A percentile compares a stretch with the other conserved stretches of the same genome.
These are phyloP conservation scores for Colletotrichum chrysophilum DNA, from an alignment of 2,329 filamentous ascomycete species.

Conservation along the genomic window DNA sequence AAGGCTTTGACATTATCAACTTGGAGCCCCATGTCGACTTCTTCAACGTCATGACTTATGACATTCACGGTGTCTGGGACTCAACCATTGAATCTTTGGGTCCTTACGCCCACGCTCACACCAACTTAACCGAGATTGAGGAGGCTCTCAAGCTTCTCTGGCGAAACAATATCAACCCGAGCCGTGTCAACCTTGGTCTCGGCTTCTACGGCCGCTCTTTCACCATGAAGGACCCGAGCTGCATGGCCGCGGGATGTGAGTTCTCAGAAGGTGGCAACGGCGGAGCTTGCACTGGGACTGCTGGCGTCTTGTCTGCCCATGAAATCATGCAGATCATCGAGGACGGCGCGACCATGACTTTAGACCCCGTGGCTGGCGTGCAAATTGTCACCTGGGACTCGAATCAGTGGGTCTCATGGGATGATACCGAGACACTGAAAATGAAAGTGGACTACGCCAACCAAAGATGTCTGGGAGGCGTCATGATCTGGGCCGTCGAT, in stretches of 20 bases:
- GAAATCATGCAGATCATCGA: constrained; percentile 36
- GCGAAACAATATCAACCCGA: constrained; percentile 46
- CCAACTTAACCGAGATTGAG: constrained; percentile 53
- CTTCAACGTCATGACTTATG: constrained; percentile 28
- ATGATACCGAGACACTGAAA: constrained; percentile 38
- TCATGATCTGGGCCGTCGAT: constrained; percentile 32
- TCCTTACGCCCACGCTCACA: constrained; percentile 40
- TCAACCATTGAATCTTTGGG: constrained; percentile 29
- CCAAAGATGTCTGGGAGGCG: constrained; percentile 30
- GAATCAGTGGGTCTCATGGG: constrained; percentile 43
- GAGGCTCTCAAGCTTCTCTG: constrained; percentile 50
- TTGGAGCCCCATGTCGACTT: constrained; percentile 26
- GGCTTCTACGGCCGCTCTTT: constrained; percentile 50
- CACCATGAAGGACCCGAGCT: constrained; percentile 27
- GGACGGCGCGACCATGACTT: constrained; percentile 20
- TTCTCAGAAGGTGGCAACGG: constrained; percentile 29
- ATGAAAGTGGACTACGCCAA: constrained; percentile 36
- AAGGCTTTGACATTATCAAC: not conserved
- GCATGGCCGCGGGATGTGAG: constrained; percentile 32
- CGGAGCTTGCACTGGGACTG: constrained; percentile 32
- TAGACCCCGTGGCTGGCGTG: constrained; percentile 32
- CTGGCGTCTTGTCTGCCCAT: constrained; percentile 32
- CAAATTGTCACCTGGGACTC: constrained; percentile 34
- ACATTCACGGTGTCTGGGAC: constrained; percentile 45
- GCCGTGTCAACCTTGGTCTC: constrained; percentile 47